phyloP scores from a whole-genome alignment of 768 basidiomycete species.

The Tephrocybe sp. region DNA sequence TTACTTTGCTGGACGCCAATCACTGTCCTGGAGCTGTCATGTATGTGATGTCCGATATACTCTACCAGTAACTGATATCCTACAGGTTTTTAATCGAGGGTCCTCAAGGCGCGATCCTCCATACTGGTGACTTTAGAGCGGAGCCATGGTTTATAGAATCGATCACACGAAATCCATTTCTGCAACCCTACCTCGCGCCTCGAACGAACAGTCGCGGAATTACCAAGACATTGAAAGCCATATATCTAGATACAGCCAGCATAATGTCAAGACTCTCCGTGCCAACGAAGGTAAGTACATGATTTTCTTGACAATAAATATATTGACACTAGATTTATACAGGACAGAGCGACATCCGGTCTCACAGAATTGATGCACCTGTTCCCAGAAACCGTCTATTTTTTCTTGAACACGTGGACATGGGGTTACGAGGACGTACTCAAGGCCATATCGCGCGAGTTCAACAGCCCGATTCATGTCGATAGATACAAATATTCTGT shows the following conservation, averaged over 20 bases:
- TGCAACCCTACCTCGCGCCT: constrained; percentile 65
- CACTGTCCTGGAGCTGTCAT: constrained; percentile 95
- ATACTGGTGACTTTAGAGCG: constrained; percentile 91
- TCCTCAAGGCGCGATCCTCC: constrained; percentile 65
- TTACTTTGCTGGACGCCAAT: constrained; percentile 88
- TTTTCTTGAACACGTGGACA: constrained; percentile 93
- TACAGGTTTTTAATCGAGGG: constrained; percentile 84
- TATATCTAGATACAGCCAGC: constrained; percentile 81
- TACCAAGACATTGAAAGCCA: constrained; percentile 58
- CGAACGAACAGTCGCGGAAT: constrained; percentile 12
- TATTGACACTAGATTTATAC: not conserved
- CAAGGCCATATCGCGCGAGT: constrained; percentile 67
- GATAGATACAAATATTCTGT: constrained; percentile 84
- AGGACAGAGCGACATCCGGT: constrained; percentile 67
- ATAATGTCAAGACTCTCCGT: constrained; percentile 50
- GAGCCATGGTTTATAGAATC: constrained; percentile 78
- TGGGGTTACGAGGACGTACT: constrained; percentile 95
- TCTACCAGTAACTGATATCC: not conserved
- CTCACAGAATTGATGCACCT: constrained; percentile 67
- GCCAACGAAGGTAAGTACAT: constrained; percentile 53
- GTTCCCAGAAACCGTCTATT: constrained; percentile 63
- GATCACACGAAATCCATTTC: constrained; percentile 63
- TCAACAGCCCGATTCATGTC: constrained; percentile 78
- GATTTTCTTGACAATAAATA: not conserved
- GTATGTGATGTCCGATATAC: constrained; percentile 38